Evolutionary conservation across 495 filamentous ascomycete genomes (phyloP), one percentile per base, ranked within the genome.

Genomic region (Physcia stellaris): DNA sequence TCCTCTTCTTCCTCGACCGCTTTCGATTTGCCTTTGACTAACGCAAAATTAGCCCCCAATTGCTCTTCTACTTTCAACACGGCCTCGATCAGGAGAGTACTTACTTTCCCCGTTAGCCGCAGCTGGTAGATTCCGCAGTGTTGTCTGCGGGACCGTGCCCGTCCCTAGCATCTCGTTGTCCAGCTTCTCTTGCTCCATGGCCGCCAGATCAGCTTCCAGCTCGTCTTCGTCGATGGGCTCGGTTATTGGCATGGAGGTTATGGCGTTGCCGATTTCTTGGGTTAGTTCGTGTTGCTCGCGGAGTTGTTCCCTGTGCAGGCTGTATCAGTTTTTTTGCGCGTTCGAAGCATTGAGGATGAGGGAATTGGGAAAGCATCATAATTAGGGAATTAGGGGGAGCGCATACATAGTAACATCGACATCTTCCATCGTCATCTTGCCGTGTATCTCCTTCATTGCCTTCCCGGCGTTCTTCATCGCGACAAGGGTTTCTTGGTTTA

Each of bases 401-500:
- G 74, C 83, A 50, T 77, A 95, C 90, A 98, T 94, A 36, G 86
- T 87, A 53, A 81, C 68, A 55, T 98, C 90, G 39, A 98, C 87
- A 56, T 90, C 83, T 44, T 94, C 83, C 38, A 93, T 79, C 20
- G 77, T 92, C 58, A 96, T 75, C 42, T 80, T 79, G 48, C 76
- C 77, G 56, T 98, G 92, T 48, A 98, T 98, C 42, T 76, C 59
- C 60, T 82, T 75, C 90, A 98, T 95, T 17, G 90, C 90, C 15
- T 73, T 59, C 38, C 80, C 74, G 2, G 90, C 87, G 50, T 75
- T 73, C 70, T 93, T 76, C 88, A 99, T 96, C 2, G 87, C 92
- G 35, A 77, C 73, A 33, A 99, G 68, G 4, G 90, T 99, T 64
- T 96, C 86, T 55, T 87, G 73, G 68, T 99, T 99, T 63, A 99